phyloP scores from a whole-genome alignment of 176 grass and related monocot genomes.

The Ensete ventricosum region DNA sequence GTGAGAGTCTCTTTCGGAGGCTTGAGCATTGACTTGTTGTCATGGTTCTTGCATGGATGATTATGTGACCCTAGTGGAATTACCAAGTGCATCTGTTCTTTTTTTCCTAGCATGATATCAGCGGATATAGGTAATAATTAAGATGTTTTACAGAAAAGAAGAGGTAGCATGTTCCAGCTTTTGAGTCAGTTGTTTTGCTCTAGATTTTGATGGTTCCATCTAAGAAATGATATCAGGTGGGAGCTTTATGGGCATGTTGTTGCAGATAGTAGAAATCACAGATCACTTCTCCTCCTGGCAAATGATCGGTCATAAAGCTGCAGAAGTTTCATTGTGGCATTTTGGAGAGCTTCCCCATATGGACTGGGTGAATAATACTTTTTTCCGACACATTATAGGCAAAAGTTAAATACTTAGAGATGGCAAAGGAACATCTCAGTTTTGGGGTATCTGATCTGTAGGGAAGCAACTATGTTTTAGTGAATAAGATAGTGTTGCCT shows the following conservation, averaged over 20 bases:
- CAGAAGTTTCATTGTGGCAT: not conserved
- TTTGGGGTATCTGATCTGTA: not conserved
- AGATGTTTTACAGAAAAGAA: not conserved
- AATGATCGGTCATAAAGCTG: not conserved
- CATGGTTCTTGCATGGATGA: not conserved
- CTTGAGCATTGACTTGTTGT: too few species aligned
- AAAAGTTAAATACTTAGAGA: not conserved
- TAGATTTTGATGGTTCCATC: not conserved
- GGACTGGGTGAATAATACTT: not conserved
- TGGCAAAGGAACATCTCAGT: not conserved
- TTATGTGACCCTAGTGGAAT: not conserved
- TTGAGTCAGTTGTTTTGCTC: not conserved
- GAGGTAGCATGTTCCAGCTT: not conserved
- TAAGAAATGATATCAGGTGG: too few species aligned
- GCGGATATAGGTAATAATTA: too few species aligned
- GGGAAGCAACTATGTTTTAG: not conserved
- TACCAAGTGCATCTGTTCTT: not conserved
- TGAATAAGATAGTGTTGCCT: not conserved
- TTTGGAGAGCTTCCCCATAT: not conserved
- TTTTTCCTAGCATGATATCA: not conserved
- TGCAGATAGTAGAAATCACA: not conserved
- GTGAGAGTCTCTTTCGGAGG: too few species aligned
- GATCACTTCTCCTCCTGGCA: not conserved
- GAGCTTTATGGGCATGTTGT: too few species aligned
- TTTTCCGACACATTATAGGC: not conserved